A percentile compares a stretch with the other conserved stretches of the same genome.
phyloP scores from a whole-genome alignment of 129 eudicot species.

The Pittosporum tobira region DNA sequence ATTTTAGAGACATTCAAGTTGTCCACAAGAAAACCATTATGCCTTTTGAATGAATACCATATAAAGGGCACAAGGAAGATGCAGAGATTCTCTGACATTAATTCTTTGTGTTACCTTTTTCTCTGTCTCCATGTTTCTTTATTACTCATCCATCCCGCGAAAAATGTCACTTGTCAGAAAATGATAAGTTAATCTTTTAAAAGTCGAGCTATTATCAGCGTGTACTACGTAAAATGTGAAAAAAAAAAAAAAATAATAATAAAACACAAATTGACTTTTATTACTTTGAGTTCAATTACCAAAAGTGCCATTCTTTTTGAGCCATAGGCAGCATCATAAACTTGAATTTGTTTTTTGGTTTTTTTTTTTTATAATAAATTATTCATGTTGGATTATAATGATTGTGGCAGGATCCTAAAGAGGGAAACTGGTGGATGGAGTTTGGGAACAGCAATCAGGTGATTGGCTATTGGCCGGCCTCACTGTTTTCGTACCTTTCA shows the following conservation, averaged over 20 bases:
- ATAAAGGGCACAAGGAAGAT: neutral
- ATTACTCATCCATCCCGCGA: neutral
- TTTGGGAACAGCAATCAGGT: slow-evolving; percentile 60
- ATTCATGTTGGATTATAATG: neutral
- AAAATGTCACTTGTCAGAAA: no score
- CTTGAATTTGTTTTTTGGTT: neutral
- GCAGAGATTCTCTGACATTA: slow-evolving; percentile 34
- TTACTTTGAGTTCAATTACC: neutral
- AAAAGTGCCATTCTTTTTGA: neutral
- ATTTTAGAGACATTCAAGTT: slow-evolving; percentile 1
- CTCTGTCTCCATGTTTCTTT: slow-evolving; percentile 6
- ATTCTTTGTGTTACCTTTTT: slow-evolving; percentile 12
- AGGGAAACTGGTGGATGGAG: slow-evolving; percentile 93
- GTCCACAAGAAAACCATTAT: slow-evolving; percentile 3
- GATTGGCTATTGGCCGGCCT: slow-evolving; percentile 77
- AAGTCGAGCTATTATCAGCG: no score
- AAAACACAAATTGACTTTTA: no score
- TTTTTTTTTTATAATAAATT: no score
- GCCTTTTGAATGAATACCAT: neutral
- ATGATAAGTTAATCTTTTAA: no score
- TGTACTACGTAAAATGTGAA: no score
- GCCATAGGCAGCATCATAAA: neutral
- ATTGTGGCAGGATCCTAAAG: slow-evolving; percentile 61
- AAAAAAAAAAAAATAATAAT: no score
- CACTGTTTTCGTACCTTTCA: slow-evolving; percentile 45